Evolutionary conservation across 352 stramenopile species (phyloP), one percentile per base, ranked within the genome.

Genomic region (Phytopythium mirpurense): DNA sequence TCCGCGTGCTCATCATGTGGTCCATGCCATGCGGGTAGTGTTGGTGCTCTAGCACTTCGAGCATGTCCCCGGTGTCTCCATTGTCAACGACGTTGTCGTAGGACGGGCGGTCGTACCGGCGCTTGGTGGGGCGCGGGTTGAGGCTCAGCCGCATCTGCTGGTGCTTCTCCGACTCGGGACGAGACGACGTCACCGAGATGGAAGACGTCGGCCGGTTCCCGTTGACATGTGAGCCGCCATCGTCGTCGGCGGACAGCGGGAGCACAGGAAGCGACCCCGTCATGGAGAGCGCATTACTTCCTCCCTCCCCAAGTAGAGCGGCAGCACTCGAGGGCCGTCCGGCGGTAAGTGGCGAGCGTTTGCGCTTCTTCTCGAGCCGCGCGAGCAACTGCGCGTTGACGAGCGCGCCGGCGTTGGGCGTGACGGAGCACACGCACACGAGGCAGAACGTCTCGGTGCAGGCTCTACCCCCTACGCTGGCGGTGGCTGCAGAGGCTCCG

Each of bases 401-500:
- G 42, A 78, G 73, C 37, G 80, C 74, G 9, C 68, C 70, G 4
- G 70, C 76, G 45, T 51, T 51, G 3, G 78, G 78, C 26, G 88
- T 70, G 51, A 88, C 81, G 12, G 76, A 75, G 51, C 78, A 81
- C 18, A 89, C 78, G 56, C 81, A 91, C 44, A 72, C 67, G 5
- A 89, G 62, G 54, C 81, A 91, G 46, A 91, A 91, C 1, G 70
- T 87, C 60, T 91, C 81, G 3, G 73, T 87, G 60, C 81, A 91
- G 10, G 40, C 21, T 2, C 40, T 5, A n/a, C 21, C 24, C 0
- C 21, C 40, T 0, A 10, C 40, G 14, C 21, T n/a, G 21, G 4
- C 14, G 3, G 40, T n/a, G 21, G 21, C 12, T 21, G 40, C 4
- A 0, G 40, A 15, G 10, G 76, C 75, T 15, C 56, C 63, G 3